Evolutionary conservation across 345 rosid species (phyloP).

Genomic region (Theobroma cacao): DNA sequence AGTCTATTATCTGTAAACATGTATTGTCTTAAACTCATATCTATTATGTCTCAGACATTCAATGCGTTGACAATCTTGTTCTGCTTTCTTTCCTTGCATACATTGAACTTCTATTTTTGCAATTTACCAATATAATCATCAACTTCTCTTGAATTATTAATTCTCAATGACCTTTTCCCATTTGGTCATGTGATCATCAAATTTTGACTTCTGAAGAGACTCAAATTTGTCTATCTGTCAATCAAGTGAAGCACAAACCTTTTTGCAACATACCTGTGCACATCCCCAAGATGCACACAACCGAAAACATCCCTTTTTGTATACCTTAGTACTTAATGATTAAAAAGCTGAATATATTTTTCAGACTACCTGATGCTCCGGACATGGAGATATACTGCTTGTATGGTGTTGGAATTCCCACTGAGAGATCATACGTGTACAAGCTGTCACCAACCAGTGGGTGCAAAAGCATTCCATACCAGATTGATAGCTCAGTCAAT

Average conservation of each 20-base stretch:
- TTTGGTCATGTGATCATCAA: background rate
- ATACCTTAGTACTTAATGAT: background rate
- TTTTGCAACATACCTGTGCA: background rate
- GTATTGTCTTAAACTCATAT: background rate
- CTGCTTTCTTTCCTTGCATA: background rate
- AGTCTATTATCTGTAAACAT: no score
- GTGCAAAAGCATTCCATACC: slow-evolving; percentile 65
- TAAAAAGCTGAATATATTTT: background rate
- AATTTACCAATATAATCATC: background rate
- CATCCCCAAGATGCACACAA: background rate
- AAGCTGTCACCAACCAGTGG: slow-evolving; percentile 39
- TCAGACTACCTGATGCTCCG: slow-evolving; percentile 69
- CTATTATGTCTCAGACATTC: background rate
- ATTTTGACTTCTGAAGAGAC: background rate
- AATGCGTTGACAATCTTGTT: background rate
- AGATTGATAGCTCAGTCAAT: slow-evolving; percentile 47
- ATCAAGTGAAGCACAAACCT: background rate
- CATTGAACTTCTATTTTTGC: background rate
- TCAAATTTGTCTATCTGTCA: background rate
- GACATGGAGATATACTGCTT: slow-evolving; percentile 66
- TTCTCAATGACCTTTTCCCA: background rate
- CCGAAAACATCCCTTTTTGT: background rate
- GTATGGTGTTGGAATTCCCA: slow-evolving; percentile 72
- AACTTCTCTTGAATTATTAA: background rate
- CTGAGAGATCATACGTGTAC: slow-evolving; percentile 69